Percentiles rank a stretch among this genome's conserved stretches.
phyloP scores from a whole-genome alignment of 2,329 filamentous ascomycete species.

The Fusarium drepaniforme region DNA sequence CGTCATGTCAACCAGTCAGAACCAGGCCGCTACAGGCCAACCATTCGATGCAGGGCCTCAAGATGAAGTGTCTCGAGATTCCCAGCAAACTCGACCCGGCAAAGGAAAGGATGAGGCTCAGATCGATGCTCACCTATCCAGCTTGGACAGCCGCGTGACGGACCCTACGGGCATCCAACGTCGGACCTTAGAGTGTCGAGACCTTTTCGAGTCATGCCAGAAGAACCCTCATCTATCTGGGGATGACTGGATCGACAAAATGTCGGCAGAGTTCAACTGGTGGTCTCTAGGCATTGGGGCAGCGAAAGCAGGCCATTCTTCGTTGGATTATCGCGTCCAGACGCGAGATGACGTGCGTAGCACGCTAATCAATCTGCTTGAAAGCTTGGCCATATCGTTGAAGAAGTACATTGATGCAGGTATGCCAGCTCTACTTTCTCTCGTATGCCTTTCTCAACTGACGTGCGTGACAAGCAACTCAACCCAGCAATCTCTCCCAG shows the following conservation, averaged over 20 bases:
- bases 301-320: not conserved
- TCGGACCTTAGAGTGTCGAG: not conserved
- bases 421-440: not conserved
- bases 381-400: not conserved
- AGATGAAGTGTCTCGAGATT: too few relatives aligned
- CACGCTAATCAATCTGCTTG: not conserved
- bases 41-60: too few relatives aligned
- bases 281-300: constrained; percentile 1
- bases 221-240: not conserved
- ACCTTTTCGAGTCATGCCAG: not conserved
- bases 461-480: not conserved
- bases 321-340: not conserved
- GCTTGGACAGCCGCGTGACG: not conserved
- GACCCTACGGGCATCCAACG: not conserved
- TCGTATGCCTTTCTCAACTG: not conserved
- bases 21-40: too few relatives aligned
- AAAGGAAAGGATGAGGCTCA: not conserved
- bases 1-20: too few relatives aligned
- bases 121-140: not conserved
- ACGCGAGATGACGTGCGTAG: not conserved
- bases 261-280: constrained; percentile 3
- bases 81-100: too few relatives aligned
- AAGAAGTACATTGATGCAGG: not conserved
- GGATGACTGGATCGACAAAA: not conserved
- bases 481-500: not conserved